phyloP scores from a whole-genome alignment of 148 eudicot genomes.

The Rhododendron vialii region DNA sequence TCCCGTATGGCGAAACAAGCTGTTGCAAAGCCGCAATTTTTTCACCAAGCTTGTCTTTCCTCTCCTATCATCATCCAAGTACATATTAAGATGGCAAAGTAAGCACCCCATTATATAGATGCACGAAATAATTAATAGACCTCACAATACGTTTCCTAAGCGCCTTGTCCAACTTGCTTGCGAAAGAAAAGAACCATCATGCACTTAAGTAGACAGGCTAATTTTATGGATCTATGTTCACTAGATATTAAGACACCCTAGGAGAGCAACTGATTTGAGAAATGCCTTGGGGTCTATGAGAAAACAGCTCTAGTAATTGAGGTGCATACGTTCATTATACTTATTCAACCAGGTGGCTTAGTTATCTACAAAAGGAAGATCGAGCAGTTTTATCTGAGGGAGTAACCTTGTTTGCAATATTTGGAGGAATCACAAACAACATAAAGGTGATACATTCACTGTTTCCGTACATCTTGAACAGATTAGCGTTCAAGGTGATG shows the following conservation, averaged over 20 bases:
- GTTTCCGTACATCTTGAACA: neutral
- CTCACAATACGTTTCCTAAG: neutral
- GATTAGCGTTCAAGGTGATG: neutral
- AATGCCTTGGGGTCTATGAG: neutral
- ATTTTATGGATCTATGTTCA: neutral
- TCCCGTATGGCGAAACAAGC: constrained; percentile 88
- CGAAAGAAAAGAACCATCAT: neutral
- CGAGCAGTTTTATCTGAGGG: neutral
- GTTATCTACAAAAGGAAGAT: neutral
- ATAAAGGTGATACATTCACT: neutral
- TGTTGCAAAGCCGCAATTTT: constrained; percentile 75
- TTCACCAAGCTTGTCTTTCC: constrained; percentile 80
- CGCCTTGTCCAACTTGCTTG: neutral
- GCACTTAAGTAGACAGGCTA: neutral
- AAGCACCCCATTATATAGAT: neutral
- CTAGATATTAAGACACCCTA: neutral
- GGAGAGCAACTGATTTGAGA: neutral
- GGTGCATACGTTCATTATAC: neutral
- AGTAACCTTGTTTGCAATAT: neutral
- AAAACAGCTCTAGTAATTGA: neutral
- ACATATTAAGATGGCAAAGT: neutral
- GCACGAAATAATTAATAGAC: neutral
- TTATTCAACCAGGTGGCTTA: neutral
- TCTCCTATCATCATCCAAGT: constrained; percentile 45
- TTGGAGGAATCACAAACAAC: neutral